Evolutionary conservation across 1,284 basidiomycete genomes (phyloP).

Genomic region (Singerocomus rubriflavus): DNA sequence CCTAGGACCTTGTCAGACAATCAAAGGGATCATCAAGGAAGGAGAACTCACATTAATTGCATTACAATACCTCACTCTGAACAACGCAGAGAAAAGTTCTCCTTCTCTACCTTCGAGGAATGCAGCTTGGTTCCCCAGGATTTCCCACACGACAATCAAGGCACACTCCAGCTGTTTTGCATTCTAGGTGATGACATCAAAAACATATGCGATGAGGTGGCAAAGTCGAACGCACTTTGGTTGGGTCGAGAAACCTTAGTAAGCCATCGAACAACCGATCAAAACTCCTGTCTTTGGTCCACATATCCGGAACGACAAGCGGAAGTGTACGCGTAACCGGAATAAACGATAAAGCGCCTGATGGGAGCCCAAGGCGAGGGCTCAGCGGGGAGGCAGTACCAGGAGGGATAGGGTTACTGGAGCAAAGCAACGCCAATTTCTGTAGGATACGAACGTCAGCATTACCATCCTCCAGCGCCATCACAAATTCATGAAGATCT

Average conservation of each 20-base stretch:
- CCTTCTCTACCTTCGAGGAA: conserved; percentile 72
- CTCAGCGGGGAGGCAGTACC: conserved; percentile 42
- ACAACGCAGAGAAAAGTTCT: conserved; percentile 61
- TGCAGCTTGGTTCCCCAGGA: conserved; percentile 62
- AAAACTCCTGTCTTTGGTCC: conserved; percentile 65
- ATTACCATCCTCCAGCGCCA: conserved; percentile 49
- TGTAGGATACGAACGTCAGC: conserved; percentile 53
- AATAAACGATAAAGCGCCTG: conserved; percentile 50
- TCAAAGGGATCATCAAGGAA: conserved; percentile 1
- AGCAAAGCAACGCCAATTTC: conserved; percentile 59
- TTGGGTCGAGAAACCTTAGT: conserved; percentile 54
- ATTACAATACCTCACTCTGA: conserved; percentile 66
- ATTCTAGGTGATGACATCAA: conserved; percentile 39
- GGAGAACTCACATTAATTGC: conserved; percentile 53
- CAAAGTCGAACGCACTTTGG: conserved; percentile 43
- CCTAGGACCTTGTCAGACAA: conserved; percentile 39
- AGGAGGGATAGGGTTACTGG: conserved; percentile 51
- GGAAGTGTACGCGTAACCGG: conserved; percentile 39
- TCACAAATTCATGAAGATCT: conserved; percentile 53
- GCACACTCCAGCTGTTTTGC: conserved; percentile 68
- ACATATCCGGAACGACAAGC: conserved; percentile 51
- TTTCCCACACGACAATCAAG: conserved; percentile 73
- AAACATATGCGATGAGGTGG: not conserved
- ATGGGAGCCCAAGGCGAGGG: conserved; percentile 39
- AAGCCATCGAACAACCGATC: conserved; percentile 63